phyloP scores from a whole-genome alignment of 495 filamentous ascomycete species.

The Aspergillus campestris region DNA sequence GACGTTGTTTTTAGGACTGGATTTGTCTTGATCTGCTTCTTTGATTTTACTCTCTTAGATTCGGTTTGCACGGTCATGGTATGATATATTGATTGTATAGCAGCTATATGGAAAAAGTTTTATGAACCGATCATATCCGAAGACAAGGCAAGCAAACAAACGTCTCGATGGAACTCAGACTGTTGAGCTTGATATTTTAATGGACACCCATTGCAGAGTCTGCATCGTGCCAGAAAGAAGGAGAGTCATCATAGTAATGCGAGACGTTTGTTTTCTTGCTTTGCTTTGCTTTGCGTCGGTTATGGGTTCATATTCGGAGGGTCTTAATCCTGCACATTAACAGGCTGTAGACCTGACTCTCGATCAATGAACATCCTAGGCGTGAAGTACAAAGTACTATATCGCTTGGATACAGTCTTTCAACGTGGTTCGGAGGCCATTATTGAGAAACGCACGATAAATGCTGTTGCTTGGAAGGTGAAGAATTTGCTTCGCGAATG shows the following conservation, averaged over 20 bases:
- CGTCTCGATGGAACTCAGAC: conserved; percentile 20
- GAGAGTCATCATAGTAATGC: conserved; percentile 22
- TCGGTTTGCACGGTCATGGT: too few relatives aligned
- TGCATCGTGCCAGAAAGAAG: conserved; percentile 21
- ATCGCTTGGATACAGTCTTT: too few relatives aligned
- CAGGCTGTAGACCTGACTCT: too few relatives aligned
- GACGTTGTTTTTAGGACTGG: conserved; percentile 33
- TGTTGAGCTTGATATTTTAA: conserved; percentile 30
- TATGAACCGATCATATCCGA: not conserved
- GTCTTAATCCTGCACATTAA: too few relatives aligned
- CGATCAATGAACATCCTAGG: too few relatives aligned
- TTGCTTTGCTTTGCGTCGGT: too few relatives aligned
- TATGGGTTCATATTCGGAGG: too few relatives aligned
- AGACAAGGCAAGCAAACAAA: not conserved
- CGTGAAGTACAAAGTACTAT: too few relatives aligned
- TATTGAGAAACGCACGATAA: too few relatives aligned
- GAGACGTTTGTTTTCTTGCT: not conserved
- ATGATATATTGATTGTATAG: not conserved
- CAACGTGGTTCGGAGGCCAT: too few relatives aligned
- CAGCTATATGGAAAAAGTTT: not conserved
- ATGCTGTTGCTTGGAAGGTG: too few relatives aligned
- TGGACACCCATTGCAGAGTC: conserved; percentile 16
- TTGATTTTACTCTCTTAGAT: not conserved
- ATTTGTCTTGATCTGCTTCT: conserved; percentile 10
- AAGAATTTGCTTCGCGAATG: too few relatives aligned